Conservation (phyloP, 2,329 filamentous ascomycete genomes). For the Fusarium sulawesiense region DNA sequence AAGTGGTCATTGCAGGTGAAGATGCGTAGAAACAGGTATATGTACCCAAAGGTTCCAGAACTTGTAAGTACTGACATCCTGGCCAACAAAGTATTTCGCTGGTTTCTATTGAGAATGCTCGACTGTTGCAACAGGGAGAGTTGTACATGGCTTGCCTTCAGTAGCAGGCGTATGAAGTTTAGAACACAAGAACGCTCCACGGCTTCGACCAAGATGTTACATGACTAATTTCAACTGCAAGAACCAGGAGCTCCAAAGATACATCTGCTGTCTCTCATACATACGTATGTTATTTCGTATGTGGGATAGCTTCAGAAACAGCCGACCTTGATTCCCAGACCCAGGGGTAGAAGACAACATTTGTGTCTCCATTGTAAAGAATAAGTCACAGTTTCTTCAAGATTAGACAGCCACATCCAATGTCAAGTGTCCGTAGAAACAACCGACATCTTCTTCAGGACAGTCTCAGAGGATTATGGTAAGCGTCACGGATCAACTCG, state of each 20-base stretch:
- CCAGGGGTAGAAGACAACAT: accelerated
- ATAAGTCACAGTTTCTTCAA: not conserved
- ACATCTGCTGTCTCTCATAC: not conserved
- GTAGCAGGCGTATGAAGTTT: no score
- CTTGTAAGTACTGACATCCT: not conserved
- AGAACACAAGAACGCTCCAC: not conserved
- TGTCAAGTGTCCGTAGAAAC: accelerated
- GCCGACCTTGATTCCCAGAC: accelerated
- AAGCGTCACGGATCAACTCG: not conserved
- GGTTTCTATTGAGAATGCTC: not conserved
- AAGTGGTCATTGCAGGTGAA: not conserved
- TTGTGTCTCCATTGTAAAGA: no score
- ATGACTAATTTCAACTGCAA: accelerated
- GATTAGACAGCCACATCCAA: accelerated
- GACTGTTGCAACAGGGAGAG: not conserved
- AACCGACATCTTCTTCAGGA: not conserved
- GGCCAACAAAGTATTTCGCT: not conserved
- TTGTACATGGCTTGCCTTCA: not conserved
- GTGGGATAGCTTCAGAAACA: not conserved
- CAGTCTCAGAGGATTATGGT: not conserved
- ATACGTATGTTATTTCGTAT: not conserved
- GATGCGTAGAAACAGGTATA: not conserved
- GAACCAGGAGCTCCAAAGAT: not conserved
- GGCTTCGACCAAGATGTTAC: not conserved
- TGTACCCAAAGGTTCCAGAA: not conserved